Conservation (phyloP, 208 protist species). For the Lotmaria passim region DNA sequence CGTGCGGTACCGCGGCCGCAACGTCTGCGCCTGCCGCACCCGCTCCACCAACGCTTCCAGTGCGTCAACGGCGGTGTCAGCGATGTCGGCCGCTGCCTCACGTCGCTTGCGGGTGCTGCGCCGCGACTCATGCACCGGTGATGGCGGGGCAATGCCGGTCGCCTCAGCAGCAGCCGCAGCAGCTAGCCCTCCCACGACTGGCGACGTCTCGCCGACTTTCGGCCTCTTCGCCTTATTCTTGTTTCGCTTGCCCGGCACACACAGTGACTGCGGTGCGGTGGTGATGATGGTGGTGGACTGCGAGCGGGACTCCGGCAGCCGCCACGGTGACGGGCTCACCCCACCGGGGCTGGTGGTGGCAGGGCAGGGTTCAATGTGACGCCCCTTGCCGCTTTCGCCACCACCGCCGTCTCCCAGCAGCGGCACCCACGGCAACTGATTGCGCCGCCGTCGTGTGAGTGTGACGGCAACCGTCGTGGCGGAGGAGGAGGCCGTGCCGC, state of each 20-base stretch:
- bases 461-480: too few relatives aligned
- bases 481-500: neutral
- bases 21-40: conserved; percentile 32
- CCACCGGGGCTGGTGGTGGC: neutral
- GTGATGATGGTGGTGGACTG: neutral
- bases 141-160: neutral
- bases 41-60: conserved; percentile 35
- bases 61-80: conserved; percentile 12
- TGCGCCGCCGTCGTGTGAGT: conserved; percentile 1
- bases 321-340: neutral
- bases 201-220: too few relatives aligned
- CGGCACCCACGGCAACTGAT: conserved; percentile 11
- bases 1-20: conserved; percentile 33
- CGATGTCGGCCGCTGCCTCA: conserved; percentile 5
- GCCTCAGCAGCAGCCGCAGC: too few relatives aligned
- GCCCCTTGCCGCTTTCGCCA: neutral
- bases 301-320: conserved; percentile 4
- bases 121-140: conserved; percentile 2
- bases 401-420: conserved; percentile 4
- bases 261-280: neutral
- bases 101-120: conserved; percentile 22
- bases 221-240: too few relatives aligned
- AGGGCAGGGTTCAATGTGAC: neutral
- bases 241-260: neutral
- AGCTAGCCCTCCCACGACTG: too few relatives aligned